Base-by-base conservation (phyloP, 2,329 filamentous ascomycete genomes). In the Rhinocladiella similis region DNA sequence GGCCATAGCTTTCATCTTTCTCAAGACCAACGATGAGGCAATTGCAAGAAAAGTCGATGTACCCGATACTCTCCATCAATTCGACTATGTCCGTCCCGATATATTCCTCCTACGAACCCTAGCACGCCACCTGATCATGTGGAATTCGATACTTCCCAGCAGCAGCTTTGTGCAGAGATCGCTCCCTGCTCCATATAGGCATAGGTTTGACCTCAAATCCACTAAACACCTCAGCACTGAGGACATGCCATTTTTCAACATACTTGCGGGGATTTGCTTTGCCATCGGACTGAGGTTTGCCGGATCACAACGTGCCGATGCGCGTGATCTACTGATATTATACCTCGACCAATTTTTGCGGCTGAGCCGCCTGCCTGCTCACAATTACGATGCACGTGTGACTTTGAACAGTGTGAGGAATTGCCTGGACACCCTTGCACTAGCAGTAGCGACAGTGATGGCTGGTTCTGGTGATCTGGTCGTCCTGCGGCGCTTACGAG, bases 31-130 rank as follows among this genome's bases (percentile, higher is more conserved):
- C 62, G 90, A 99, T 68, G 82, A 84, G 57, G 85, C 89, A 14
- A 83, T 99, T 18, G 94, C 94, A 3, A 85, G 87, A 54, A 97
- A 97, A 76, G 87, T 99, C 50, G 91, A 97, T 69, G 86, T 97
- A 0, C 95, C 95, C 0, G 89, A 96, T 63, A 95, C 94, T 0
- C 77, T 89, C 22, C 81, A 94, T 33, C 92, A 97, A 64, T 97
- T 96, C 70, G 94, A 97, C 70, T 97, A 97, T 69, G 88, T 97
- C 16, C 86, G 94, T 2, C 94, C 94, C 0, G 94, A 99, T 68
- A 86, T 97, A 41, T 88, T 99, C 62, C 83, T 99, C 5, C 80
- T 99, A 10, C 86, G 94, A 16, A 97, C 93, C 0, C 80, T 97
- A 29, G 89, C 94, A 10, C 90, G 88, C 68, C 91, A 97, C 69